These are phyloP conservation scores for Albizia julibrissin DNA, from an alignment of 306 rosid genomes.

Conservation along the genomic window DNA sequence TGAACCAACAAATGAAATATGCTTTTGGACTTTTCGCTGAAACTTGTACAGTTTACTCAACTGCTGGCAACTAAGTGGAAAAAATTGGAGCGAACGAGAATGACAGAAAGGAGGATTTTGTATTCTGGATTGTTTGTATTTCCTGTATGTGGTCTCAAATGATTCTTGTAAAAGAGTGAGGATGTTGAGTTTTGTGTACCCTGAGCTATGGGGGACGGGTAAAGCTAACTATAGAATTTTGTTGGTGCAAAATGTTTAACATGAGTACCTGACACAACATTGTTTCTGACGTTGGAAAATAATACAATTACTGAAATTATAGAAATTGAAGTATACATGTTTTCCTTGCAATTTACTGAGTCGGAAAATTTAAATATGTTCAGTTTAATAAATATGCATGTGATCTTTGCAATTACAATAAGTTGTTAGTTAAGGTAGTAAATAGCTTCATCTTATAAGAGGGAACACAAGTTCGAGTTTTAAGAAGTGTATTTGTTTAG, in stretches of 20 bases:
- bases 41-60: constrained; percentile 21
- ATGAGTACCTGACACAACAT: not conserved
- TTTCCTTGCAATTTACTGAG: not conserved
- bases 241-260: not conserved
- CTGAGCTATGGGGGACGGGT: not conserved
- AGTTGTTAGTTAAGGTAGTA: too few relatives aligned
- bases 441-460: too few relatives aligned
- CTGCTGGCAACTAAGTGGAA: constrained; percentile 19
- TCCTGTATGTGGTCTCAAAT: constrained; percentile 5
- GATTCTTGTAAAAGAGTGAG: not conserved
- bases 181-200: not conserved
- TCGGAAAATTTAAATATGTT: not conserved
- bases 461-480: too few relatives aligned
- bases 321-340: not conserved
- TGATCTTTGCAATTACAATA: not conserved
- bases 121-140: not conserved
- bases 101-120: not conserved
- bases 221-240: not conserved
- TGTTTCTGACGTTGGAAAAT: not conserved
- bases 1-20: constrained; percentile 30
- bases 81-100: constrained; percentile 7
- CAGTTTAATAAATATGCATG: not conserved
- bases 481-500: too few relatives aligned
- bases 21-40: not conserved
- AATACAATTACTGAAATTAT: not conserved